Evolutionary conservation across 805 yeast genomes (phyloP).

Genomic region (Candida khao-thaluensis): DNA sequence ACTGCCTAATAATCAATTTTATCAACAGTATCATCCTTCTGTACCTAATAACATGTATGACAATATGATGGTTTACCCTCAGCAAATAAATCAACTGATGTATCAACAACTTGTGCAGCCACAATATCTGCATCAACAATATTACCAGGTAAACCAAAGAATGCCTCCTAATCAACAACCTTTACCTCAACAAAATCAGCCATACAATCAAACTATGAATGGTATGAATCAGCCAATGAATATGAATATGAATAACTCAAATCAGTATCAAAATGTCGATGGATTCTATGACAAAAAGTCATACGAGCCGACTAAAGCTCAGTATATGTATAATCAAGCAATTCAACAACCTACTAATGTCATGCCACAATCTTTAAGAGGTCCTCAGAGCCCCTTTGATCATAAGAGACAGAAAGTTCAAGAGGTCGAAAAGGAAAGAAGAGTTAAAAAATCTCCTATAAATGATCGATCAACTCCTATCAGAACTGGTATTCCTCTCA

Average conservation of each 20-base stretch:
- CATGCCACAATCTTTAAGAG: conserved; percentile 1
- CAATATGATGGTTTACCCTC: conserved; percentile 16
- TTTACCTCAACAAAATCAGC: conserved; percentile 6
- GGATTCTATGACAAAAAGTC: conserved; percentile 3
- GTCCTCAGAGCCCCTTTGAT: conserved; percentile 1
- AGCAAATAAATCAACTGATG: conserved; percentile 19
- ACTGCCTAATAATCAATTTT: conserved; percentile 2
- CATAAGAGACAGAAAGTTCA: background rate
- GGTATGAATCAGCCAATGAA: conserved; percentile 1
- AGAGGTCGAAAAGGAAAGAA: background rate
- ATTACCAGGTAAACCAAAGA: conserved; percentile 12
- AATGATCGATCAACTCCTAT: conserved; percentile 12
- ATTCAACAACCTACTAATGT: background rate
- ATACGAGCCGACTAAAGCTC: conserved; percentile 1
- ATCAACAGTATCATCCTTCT: conserved; percentile 5
- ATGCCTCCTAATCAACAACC: conserved; percentile 7
- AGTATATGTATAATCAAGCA: conserved; percentile 1
- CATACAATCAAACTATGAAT: conserved; percentile 2
- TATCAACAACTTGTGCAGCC: conserved; percentile 20
- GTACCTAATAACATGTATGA: conserved; percentile 6
- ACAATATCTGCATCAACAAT: conserved; percentile 10
- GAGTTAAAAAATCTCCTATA: conserved; percentile 8
- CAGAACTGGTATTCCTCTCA: conserved; percentile 3
- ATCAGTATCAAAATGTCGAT: conserved; percentile 3
- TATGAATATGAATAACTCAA: conserved; percentile 14